Evolutionary conservation across 2,329 filamentous ascomycete genomes (phyloP), one percentile per base, ranked within the genome.

Genomic region (Cladophialophora bantiana): DNA sequence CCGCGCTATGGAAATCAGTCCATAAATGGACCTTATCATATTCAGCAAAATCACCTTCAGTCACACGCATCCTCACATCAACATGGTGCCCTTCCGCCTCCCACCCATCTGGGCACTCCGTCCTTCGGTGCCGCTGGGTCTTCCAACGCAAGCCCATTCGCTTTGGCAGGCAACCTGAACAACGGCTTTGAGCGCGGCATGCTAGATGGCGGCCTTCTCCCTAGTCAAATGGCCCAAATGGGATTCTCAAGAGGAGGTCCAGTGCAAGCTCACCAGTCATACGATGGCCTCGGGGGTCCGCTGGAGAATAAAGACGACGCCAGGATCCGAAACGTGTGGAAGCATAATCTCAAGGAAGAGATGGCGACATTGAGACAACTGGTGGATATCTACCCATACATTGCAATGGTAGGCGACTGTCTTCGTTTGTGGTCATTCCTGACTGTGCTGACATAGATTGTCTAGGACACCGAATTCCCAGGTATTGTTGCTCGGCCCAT

Each of bases 271-370:
- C 86, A 87, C 58, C 85, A 88, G 68, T 67, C 67, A 32, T 71
- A 74, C 62, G 68, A 77, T 38, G 64, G 60, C 10, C 40, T 71
- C 3, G 66, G 48, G 50, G 69, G 65, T 31, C 59, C 62, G 35
- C 54, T 67, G 13, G 67, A 70, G 20, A 68, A 62, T 42, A 85
- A 86, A 18, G 83, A 83, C 36, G 92, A 93, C 75, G 88, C 89
- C 69, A 86, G 93, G 77, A 98, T 98, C 89, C 88, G 94, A 71
- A 94, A 99, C 75, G 95, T 99, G 45, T 99, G 95, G 95, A 91
- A 90, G 77, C 88, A 93, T 73, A 98, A 98, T 75, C 81, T 98
- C 70, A 87, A 92, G 32, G 91, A 96, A 76, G 95, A 99, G 82
- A 95, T 99, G 90, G 90, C 88, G 7, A 83, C 91, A 58, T 80